A percentile compares a stretch with the other conserved stretches of the same genome.
phyloP scores from a whole-genome alignment of 805 yeast species.

The Diddensiella caesifluorescens region DNA sequence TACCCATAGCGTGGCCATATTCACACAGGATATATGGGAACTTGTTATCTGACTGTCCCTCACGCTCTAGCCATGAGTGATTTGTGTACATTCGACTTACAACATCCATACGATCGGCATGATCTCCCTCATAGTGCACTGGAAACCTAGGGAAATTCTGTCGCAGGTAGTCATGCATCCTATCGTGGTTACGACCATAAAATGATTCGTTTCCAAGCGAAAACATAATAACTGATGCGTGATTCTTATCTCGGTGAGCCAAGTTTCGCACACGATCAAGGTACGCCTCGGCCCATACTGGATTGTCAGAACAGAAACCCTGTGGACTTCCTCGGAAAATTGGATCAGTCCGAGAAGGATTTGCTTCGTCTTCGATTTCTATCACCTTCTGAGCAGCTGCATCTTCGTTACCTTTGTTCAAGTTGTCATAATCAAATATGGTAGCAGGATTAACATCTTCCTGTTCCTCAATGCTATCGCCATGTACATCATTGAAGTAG shows the following conservation, averaged over 20 bases:
- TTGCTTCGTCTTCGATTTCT: not conserved
- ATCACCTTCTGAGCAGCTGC: no score
- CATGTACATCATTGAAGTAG: not conserved
- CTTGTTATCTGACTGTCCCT: slow-evolving; percentile 20
- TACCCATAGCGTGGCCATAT: slow-evolving; percentile 39
- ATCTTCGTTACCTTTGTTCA: not conserved
- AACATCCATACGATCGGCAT: slow-evolving; percentile 26
- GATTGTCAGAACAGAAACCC: slow-evolving; percentile 31
- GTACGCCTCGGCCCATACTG: slow-evolving; percentile 33
- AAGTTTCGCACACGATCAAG: slow-evolving; percentile 33
- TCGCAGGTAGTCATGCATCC: slow-evolving; percentile 30
- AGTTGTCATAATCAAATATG: not conserved
- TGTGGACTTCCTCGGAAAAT: slow-evolving; percentile 19
- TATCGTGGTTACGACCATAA: slow-evolving; percentile 32
- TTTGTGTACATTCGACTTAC: slow-evolving; percentile 33
- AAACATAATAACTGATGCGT: slow-evolving; percentile 36
- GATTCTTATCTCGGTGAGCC: slow-evolving; percentile 33
- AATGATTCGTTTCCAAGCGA: slow-evolving; percentile 39
- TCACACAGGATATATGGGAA: slow-evolving; percentile 36
- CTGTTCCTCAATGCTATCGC: not conserved
- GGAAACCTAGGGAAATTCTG: slow-evolving; percentile 30
- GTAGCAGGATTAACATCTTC: no score
- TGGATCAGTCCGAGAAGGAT: slow-evolving; percentile 13
- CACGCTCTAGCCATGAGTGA: slow-evolving; percentile 23
- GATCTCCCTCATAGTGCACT: slow-evolving; percentile 36